Evolutionary conservation across 495 filamentous ascomycete species (phyloP).

Genomic region (Daldinia childiae): DNA sequence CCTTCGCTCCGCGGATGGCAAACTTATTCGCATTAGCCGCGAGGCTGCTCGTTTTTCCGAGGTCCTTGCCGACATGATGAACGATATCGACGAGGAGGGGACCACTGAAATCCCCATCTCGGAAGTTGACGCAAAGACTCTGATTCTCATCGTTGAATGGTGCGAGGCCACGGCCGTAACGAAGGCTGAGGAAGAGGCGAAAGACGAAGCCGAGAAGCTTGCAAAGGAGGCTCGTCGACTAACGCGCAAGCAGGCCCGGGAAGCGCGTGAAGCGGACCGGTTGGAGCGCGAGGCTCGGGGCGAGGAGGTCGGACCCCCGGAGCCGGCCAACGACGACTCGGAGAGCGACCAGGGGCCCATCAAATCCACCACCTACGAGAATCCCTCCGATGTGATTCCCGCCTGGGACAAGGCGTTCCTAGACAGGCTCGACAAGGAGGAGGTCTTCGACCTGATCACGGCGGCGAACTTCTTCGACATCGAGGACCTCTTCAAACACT

Average conservation of each 20-base stretch:
- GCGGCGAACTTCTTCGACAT: slow-evolving; percentile 80
- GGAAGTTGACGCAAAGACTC: background rate
- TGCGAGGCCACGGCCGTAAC: background rate
- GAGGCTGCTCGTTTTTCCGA: background rate
- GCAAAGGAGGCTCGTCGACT: background rate
- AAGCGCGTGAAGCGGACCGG: too few relatives aligned
- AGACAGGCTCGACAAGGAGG: background rate
- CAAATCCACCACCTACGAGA: too few relatives aligned
- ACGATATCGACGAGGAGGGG: background rate
- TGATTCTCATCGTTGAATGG: background rate
- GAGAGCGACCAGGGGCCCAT: too few relatives aligned
- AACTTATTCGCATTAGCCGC: background rate
- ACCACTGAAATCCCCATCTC: background rate
- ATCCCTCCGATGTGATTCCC: too few relatives aligned
- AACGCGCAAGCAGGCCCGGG: background rate
- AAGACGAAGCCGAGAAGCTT: background rate
- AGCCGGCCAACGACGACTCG: too few relatives aligned
- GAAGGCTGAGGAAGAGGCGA: background rate
- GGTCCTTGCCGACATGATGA: background rate
- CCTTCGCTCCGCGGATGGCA: background rate
- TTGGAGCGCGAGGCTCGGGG: too few relatives aligned
- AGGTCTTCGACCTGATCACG: slow-evolving; percentile 40
- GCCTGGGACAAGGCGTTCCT: background rate
- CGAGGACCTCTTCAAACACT: slow-evolving; percentile 71
- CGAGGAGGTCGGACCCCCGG: too few relatives aligned